phyloP scores from a whole-genome alignment of 2,329 filamentous ascomycete species.

The Pochonia chlamydosporia region DNA sequence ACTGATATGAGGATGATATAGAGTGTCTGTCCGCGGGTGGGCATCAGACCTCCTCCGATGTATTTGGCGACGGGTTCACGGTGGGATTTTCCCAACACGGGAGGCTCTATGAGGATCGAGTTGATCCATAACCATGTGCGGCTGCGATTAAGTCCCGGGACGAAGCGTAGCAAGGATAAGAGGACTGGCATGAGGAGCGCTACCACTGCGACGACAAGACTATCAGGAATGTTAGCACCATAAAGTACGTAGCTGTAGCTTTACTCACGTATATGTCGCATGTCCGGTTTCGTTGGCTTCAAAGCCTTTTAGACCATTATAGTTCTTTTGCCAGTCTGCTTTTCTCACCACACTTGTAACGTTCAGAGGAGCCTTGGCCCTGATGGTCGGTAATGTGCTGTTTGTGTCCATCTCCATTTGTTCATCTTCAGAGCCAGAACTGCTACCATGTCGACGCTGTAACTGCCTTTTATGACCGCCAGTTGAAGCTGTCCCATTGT shows the following conservation, averaged over 20 bases:
- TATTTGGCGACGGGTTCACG: slow-evolving; percentile 20
- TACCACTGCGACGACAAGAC: slow-evolving; percentile 20
- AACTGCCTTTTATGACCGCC: background rate
- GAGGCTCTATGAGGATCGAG: slow-evolving; percentile 24
- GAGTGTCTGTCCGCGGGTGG: slow-evolving; percentile 28
- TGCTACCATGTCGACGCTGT: background rate
- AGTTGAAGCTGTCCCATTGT: background rate
- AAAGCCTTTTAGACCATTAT: slow-evolving; percentile 47
- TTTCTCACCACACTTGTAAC: slow-evolving; percentile 23
- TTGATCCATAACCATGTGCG: slow-evolving; percentile 21
- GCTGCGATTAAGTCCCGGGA: slow-evolving; percentile 21
- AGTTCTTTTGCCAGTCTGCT: slow-evolving; percentile 30
- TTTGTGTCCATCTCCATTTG: slow-evolving; percentile 4
- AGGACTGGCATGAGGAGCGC: slow-evolving; percentile 25
- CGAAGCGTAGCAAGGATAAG: slow-evolving; percentile 28
- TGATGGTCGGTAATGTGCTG: slow-evolving; percentile 18
- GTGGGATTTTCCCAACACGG: slow-evolving; percentile 24
- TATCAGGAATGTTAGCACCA: background rate
- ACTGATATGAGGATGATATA: slow-evolving; percentile 27
- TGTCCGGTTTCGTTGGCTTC: slow-evolving; percentile 36
- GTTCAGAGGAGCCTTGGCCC: slow-evolving; percentile 20
- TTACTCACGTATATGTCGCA: slow-evolving; percentile 16
- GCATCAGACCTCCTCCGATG: slow-evolving; percentile 21
- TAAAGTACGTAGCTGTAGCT: background rate
- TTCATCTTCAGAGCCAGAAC: background rate